phyloP scores from a whole-genome alignment of 441 rosid genomes.

The Mallotus japonicus region DNA sequence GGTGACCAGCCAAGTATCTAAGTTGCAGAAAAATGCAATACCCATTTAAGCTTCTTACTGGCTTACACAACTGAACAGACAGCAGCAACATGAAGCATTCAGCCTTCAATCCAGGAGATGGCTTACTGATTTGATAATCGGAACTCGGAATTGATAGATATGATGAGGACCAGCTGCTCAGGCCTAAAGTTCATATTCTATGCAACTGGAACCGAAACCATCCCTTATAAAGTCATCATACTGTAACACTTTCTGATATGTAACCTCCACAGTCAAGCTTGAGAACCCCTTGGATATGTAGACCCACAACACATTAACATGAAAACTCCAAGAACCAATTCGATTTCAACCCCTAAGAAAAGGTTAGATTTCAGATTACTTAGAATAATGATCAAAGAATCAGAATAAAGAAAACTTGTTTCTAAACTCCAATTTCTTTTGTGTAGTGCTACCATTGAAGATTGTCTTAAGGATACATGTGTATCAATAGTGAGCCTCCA shows the following conservation, averaged over 20 bases:
- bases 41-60: neutral
- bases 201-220: conserved; percentile 2
- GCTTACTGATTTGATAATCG: neutral
- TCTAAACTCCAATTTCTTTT: no score
- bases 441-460: neutral
- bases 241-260: neutral
- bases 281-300: no score
- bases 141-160: neutral
- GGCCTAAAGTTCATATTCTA: neutral
- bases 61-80: neutral
- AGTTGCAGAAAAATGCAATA: no score
- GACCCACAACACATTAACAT: no score
- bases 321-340: no score
- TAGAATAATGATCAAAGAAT: no score
- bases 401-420: no score
- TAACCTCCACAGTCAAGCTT: no score
- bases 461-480: neutral
- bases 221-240: neutral
- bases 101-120: neutral
- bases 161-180: neutral
- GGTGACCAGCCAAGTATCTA: no score
- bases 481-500: conserved; percentile 40
- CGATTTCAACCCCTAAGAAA: no score
- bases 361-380: no score
- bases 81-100: neutral